Evolutionary conservation across 495 filamentous ascomycete species (phyloP).

Genomic region (Penicillium lividum): DNA sequence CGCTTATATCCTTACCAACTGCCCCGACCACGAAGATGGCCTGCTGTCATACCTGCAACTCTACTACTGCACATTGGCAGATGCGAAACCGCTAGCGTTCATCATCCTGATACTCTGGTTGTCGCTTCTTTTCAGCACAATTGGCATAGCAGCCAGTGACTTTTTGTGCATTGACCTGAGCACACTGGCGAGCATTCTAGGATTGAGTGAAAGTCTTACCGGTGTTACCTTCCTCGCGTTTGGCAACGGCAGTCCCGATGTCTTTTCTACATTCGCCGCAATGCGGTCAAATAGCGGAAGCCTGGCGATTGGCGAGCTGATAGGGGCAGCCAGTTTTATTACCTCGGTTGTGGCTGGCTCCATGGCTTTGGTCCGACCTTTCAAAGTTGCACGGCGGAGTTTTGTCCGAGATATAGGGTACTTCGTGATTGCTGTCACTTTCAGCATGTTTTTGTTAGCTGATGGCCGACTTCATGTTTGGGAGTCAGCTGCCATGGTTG

Average conservation of each 20-base stretch:
- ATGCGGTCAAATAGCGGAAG: conserved; percentile 97
- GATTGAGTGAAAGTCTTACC: conserved; percentile 93
- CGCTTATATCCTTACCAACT: conserved; percentile 79
- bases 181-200: conserved; percentile 82
- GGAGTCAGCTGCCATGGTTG: conserved; percentile 91
- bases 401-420: conserved; percentile 93
- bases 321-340: conserved; percentile 95
- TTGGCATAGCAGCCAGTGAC: conserved; percentile 97
- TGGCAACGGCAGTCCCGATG: conserved; percentile 98
- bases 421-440: conserved; percentile 84
- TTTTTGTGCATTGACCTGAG: conserved; percentile 97
- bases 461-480: conserved; percentile 83
- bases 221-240: conserved; percentile 97
- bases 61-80: conserved; percentile 81
- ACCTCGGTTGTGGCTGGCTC: conserved; percentile 96
- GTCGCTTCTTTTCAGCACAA: conserved; percentile 89
- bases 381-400: conserved; percentile 82
- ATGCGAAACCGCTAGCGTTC: conserved; percentile 76
- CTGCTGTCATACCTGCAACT: conserved; percentile 85
- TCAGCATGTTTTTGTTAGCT: conserved; percentile 83
- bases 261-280: conserved; percentile 97
- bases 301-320: conserved; percentile 91
- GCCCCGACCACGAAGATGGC: conserved; percentile 85
- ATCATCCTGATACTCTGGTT: conserved; percentile 78
- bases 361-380: conserved; percentile 93